Evolutionary conservation across 305 asterid genomes (phyloP), one percentile per base, ranked within the genome.

Genomic region (Fraxinus dipetala): DNA sequence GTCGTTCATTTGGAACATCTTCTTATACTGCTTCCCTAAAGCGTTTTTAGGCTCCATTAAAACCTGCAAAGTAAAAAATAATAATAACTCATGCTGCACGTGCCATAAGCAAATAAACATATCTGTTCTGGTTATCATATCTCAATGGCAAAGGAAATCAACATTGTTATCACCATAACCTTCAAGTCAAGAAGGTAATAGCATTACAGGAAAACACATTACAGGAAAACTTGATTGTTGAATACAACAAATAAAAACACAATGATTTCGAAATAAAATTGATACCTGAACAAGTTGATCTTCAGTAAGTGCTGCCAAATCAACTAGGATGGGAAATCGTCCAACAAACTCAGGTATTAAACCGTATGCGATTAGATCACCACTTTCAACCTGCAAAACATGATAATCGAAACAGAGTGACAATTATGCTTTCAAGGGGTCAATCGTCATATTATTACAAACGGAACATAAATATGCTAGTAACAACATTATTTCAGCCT

Each of bases 281-380:
- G 48, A 78, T 80, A 95, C 99, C 98, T 95, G 98, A 85, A 95
- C 97, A 24, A 95, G 97, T 90, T 95, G 99, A 70, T 93, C 88
- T 89, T 95, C 98, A 24, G 97, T 91, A 76, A 95, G 95, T 61
- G 99, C 99, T 32, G 90, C 90, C 91, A 95, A 91, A 90, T 88
- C 91, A 83, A 93, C 98, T 81, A 93, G 98, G 81, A 95, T 85
- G 1, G 99, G 99, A 75, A 95, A 95, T 83, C 99, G 92, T 40
- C 99, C 99, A 76, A 95, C 98, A 77, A 95, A 95, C 90, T 95
- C 99, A 0, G 99, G 99, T 85, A 95, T 95, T 85, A 95, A 89
- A 75, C 98, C 99, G 26, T 95, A 95, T 0, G 99, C 93, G 81
- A 95, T 95, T 22, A 95, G 93, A 88, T 95, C 98, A 82, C 99